These are phyloP conservation scores for Myotisia sp. DNA, from an alignment of 2,329 filamentous ascomycete genomes.

Conservation along the genomic window DNA sequence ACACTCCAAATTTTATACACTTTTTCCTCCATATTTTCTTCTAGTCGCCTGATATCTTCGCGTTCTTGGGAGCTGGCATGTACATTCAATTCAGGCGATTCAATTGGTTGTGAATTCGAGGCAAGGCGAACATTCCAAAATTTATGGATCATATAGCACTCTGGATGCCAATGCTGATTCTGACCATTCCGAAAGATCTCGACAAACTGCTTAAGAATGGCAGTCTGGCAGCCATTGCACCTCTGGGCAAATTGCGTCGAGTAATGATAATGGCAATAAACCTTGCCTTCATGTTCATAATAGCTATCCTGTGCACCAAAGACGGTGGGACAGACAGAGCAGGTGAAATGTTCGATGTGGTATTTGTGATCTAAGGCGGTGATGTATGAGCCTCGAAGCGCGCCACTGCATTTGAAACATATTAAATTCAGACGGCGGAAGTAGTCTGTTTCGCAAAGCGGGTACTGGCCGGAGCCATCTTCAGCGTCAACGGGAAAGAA, in stretches of 20 bases:
- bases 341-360: constrained; percentile 98
- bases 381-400: constrained; percentile 91
- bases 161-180: constrained; percentile 98
- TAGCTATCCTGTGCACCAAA: constrained; percentile 98
- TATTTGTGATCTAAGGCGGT: constrained; percentile 96
- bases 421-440: constrained; percentile 82
- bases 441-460: constrained; percentile 94
- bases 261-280: constrained; percentile 98
- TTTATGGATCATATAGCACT: constrained; percentile 99
- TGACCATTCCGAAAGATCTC: constrained; percentile 96
- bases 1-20: constrained; percentile 98
- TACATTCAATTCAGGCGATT: constrained; percentile 32
- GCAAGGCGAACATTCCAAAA: constrained; percentile 95
- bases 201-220: constrained; percentile 96
- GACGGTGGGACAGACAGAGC: constrained; percentile 90
- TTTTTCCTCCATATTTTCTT: constrained; percentile 94
- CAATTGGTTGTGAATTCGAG: constrained; percentile 41
- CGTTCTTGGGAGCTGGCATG: constrained; percentile 55
- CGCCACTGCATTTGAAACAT: constrained; percentile 82
- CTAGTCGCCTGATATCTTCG: constrained; percentile 63
- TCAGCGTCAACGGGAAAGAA: constrained; percentile 96
- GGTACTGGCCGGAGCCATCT: constrained; percentile 68
- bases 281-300: constrained; percentile 90
- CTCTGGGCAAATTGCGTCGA: constrained; percentile 92
- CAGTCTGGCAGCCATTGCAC: constrained; percentile 92